Evolutionary conservation across 495 filamentous ascomycete genomes (phyloP).

Genomic region (Xylaria intraflava): DNA sequence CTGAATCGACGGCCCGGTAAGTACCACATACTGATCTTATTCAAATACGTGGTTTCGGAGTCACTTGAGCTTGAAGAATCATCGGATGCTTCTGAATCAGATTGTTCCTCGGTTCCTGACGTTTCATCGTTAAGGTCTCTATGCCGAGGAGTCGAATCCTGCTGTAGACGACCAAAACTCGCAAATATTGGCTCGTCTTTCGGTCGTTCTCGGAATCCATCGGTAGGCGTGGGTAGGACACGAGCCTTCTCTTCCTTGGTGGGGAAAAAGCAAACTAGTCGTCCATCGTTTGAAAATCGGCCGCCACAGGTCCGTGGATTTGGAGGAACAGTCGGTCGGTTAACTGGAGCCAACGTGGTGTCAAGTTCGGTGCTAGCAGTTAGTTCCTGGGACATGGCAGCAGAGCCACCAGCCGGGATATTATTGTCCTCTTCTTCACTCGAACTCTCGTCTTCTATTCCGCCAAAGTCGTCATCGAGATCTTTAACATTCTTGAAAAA

Average conservation of each 20-base stretch:
- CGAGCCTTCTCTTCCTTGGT: conserved; percentile 68
- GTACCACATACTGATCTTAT: conserved; percentile 42
- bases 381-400: conserved; percentile 49
- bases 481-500: conserved; percentile 60
- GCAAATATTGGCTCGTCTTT: conserved; percentile 71
- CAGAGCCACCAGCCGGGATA: conserved; percentile 46
- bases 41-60: conserved; percentile 60
- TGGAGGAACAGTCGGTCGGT: conserved; percentile 70
- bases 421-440: conserved; percentile 78
- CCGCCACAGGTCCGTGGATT: conserved; percentile 69
- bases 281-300: conserved; percentile 69
- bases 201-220: conserved; percentile 55
- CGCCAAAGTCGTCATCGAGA: conserved; percentile 55
- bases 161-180: conserved; percentile 71
- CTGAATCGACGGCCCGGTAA: conserved; percentile 38
- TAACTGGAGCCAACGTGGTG: conserved; percentile 48
- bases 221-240: conserved; percentile 50
- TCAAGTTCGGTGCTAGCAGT: conserved; percentile 45
- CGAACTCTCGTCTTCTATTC: conserved; percentile 58
- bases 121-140: conserved; percentile 45
- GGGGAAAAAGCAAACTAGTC: conserved; percentile 80
- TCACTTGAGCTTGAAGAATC: conserved; percentile 60
- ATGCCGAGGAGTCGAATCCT: conserved; percentile 42
- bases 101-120: conserved; percentile 43
- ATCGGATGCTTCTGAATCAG: conserved; percentile 57